A percentile compares a stretch with the other conserved stretches of the same genome.
Evolutionary conservation across 2,329 filamentous ascomycete genomes (phyloP).

Genomic region (Penicillium sclerotigenum): DNA sequence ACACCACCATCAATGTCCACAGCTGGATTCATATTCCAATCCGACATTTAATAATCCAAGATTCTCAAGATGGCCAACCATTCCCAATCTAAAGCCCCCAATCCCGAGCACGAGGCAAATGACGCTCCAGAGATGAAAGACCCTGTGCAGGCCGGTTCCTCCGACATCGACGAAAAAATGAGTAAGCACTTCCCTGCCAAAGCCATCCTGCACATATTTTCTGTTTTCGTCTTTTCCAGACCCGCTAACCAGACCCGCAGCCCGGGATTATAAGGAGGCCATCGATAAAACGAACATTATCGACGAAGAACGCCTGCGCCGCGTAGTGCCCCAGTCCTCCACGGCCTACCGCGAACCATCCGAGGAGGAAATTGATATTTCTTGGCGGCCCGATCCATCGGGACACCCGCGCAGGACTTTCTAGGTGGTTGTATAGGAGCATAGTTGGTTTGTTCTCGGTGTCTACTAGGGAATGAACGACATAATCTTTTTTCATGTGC

Average conservation of each 20-base stretch:
- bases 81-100: not conserved
- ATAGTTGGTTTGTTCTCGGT: not conserved
- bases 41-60: not conserved
- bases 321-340: slow-evolving; percentile 11
- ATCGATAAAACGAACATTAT: slow-evolving; percentile 18
- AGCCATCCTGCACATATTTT: not conserved
- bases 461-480: not conserved
- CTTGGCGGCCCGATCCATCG: slow-evolving; percentile 6
- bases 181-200: not conserved
- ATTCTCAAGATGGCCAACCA: not conserved
- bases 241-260: not conserved
- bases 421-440: not conserved
- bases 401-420: slow-evolving; percentile 2
- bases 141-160: not conserved
- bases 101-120: not conserved
- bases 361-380: slow-evolving; percentile 16
- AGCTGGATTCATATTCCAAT: not conserved
- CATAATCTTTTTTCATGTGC: not conserved
- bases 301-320: slow-evolving; percentile 14
- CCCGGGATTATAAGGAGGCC: slow-evolving; percentile 17
- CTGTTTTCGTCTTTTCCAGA: not conserved
- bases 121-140: not conserved
- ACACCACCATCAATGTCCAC: not conserved
- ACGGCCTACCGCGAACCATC: slow-evolving; percentile 15
- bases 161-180: slow-evolving; percentile 3